These are phyloP conservation scores for Yamadazyma aaseri DNA, from an alignment of 1,139 yeast genomes.

Conservation along the genomic window DNA sequence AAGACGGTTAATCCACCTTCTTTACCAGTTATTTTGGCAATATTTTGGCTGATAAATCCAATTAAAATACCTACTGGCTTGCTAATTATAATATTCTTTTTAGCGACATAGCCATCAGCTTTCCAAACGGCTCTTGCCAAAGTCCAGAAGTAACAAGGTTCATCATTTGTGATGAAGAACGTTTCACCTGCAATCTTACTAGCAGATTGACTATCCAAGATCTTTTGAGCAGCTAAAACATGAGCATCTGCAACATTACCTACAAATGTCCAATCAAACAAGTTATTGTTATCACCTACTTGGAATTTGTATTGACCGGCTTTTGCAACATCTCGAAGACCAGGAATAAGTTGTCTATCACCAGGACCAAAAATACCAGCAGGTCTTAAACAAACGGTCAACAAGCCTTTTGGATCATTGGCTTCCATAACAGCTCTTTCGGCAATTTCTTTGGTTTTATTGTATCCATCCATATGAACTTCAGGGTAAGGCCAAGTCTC, in stretches of 20 bases:
- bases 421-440: slow-evolving; percentile 79
- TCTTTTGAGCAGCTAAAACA: slow-evolving; percentile 81
- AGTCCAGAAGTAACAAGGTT: slow-evolving; percentile 97
- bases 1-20: slow-evolving; percentile 97
- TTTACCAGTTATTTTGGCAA: slow-evolving; percentile 67
- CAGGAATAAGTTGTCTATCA: slow-evolving; percentile 94
- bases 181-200: slow-evolving; percentile 72
- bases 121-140: slow-evolving; percentile 97
- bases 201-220: slow-evolving; percentile 46
- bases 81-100: slow-evolving; percentile 63
- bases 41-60: slow-evolving; percentile 77
- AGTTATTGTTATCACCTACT: slow-evolving; percentile 87
- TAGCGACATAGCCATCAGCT: slow-evolving; percentile 84
- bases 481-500: slow-evolving; percentile 93
- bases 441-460: slow-evolving; percentile 91
- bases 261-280: slow-evolving; percentile 97
- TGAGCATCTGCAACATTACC: slow-evolving; percentile 99
- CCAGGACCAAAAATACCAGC: slow-evolving; percentile 99
- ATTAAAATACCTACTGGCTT: slow-evolving; percentile 73
- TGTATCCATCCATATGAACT: slow-evolving; percentile 94
- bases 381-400: slow-evolving; percentile 87
- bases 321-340: slow-evolving; percentile 77
- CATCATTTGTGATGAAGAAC: slow-evolving; percentile 88
- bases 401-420: slow-evolving; percentile 53
- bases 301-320: slow-evolving; percentile 90